Conservation (phyloP, 2,329 filamentous ascomycete genomes). For the Lachnellula cervina region DNA sequence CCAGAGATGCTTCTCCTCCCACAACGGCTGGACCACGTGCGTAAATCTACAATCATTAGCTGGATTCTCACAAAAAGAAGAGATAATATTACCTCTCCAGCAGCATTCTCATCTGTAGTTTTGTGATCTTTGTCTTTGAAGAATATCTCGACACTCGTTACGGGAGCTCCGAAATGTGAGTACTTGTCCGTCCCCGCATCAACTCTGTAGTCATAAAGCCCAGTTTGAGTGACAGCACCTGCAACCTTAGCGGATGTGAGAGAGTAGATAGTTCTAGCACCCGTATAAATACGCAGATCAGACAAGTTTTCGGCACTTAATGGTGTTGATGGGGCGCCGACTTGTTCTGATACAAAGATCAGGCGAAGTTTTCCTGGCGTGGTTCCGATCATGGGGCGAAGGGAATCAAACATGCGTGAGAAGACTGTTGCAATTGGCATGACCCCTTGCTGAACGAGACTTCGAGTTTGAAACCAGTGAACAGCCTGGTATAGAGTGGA, state of each 20-base stretch:
- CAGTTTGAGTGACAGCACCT: slow-evolving; percentile 81
- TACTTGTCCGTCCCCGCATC: slow-evolving; percentile 35
- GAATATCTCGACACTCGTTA: slow-evolving; percentile 75
- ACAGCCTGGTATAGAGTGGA: slow-evolving; percentile 62
- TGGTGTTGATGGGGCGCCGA: slow-evolving; percentile 55
- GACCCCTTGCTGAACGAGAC: slow-evolving; percentile 63
- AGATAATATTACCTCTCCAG: slow-evolving; percentile 55
- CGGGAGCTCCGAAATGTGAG: slow-evolving; percentile 75
- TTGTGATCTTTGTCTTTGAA: slow-evolving; percentile 58
- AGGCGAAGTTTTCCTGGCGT: slow-evolving; percentile 72
- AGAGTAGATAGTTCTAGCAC: slow-evolving; percentile 78
- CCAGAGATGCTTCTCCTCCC: slow-evolving; percentile 59
- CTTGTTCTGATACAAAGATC: slow-evolving; percentile 72
- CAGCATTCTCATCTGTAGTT: slow-evolving; percentile 56
- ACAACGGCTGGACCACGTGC: slow-evolving; percentile 70
- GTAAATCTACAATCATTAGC: slow-evolving; percentile 50
- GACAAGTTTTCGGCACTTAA: slow-evolving; percentile 68
- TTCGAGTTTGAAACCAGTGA: slow-evolving; percentile 67
- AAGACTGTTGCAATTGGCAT: slow-evolving; percentile 65
- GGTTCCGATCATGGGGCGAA: slow-evolving; percentile 54
- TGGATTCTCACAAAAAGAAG: slow-evolving; percentile 5
- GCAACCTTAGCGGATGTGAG: slow-evolving; percentile 79
- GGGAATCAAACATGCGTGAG: slow-evolving; percentile 55
- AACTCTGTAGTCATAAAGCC: slow-evolving; percentile 79
- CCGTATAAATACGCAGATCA: slow-evolving; percentile 76